Evolutionary conservation across 441 rosid species (phyloP).

Genomic region (Populus hybrid): DNA sequence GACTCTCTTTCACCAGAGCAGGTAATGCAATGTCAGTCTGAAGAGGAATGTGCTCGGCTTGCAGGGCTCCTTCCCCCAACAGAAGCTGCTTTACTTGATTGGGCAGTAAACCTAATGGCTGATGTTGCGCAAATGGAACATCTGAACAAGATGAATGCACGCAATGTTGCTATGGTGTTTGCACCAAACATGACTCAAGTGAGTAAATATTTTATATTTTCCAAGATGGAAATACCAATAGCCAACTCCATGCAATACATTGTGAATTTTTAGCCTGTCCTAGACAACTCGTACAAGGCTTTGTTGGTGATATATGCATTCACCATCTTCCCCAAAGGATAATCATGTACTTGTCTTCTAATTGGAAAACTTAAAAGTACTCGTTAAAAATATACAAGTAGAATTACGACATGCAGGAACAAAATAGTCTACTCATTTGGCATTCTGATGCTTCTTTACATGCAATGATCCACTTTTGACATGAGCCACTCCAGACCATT

Average conservation of each 20-base stretch:
- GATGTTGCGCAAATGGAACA: conserved; percentile 79
- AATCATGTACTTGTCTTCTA: background rate
- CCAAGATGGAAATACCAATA: background rate
- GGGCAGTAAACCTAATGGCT: conserved; percentile 94
- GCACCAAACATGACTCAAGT: no score
- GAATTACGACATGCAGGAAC: background rate
- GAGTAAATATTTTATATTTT: conserved; percentile 16
- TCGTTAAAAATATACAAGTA: background rate
- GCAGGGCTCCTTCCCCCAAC: conserved; percentile 64
- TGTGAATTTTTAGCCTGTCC: background rate
- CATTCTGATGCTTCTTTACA: background rate
- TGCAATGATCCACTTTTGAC: no score
- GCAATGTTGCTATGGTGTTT: conserved; percentile 88
- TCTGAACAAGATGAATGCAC: conserved; percentile 86
- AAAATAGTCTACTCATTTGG: background rate
- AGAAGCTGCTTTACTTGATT: conserved; percentile 77
- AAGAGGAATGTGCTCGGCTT: conserved; percentile 68
- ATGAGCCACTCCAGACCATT: no score
- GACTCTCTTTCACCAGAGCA: conserved; percentile 78
- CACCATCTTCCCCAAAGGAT: background rate
- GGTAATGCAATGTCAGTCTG: conserved; percentile 77
- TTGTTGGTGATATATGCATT: background rate
- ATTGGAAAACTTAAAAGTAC: background rate
- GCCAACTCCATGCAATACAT: background rate
- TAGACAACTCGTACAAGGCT: background rate